phyloP scores from a whole-genome alignment of 1,139 yeast species.

The Sugiyamaella neomexicana region DNA sequence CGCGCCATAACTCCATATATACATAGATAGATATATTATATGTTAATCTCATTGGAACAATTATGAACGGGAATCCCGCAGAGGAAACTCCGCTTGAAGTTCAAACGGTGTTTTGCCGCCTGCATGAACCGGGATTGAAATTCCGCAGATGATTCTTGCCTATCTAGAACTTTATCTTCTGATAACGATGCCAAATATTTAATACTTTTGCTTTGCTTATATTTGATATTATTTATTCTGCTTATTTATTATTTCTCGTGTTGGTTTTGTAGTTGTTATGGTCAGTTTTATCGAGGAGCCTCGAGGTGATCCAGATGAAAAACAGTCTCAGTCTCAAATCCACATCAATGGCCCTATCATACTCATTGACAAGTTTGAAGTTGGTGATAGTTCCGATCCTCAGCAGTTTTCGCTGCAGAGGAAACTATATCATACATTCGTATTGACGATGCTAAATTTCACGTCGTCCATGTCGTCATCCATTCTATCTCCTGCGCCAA shows the following conservation, averaged over 20 bases:
- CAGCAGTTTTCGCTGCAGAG: constrained; percentile 10
- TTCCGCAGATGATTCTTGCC: no score
- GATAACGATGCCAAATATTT: not conserved
- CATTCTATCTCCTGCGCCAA: constrained; percentile 7
- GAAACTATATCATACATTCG: constrained; percentile 17
- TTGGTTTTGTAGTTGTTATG: not conserved
- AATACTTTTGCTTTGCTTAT: not conserved
- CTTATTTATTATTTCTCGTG: not conserved
- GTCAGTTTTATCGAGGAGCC: not conserved
- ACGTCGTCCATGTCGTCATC: constrained; percentile 14
- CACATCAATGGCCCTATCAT: not conserved
- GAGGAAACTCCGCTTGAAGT: not conserved
- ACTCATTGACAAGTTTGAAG: constrained; percentile 11
- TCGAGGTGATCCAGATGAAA: not conserved
- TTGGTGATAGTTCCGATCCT: constrained; percentile 17
- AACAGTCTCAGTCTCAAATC: not conserved
- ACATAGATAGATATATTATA: no score
- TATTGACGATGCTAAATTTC: constrained; percentile 14
- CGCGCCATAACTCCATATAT: no score
- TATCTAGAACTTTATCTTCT: not conserved
- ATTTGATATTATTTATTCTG: not conserved
- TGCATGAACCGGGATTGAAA: not conserved
- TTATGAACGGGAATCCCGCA: constrained; percentile 6
- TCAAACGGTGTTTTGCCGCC: not conserved
- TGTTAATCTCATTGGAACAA: no score